These are phyloP conservation scores for Megacollybia marginata DNA, from an alignment of 768 basidiomycete species.

Conservation along the genomic window DNA sequence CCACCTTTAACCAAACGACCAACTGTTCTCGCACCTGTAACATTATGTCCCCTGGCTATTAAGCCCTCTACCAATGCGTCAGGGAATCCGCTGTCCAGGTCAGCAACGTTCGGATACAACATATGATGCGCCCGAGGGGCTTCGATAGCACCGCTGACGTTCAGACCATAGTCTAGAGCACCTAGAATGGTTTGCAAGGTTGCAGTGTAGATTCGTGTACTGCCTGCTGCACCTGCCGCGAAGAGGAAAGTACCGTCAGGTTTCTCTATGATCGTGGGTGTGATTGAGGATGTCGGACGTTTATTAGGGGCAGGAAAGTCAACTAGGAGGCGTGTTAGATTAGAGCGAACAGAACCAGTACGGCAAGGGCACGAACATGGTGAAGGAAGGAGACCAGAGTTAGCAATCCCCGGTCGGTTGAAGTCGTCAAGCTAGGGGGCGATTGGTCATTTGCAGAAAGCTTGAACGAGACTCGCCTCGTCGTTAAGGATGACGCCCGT, in stretches of 20 bases:
- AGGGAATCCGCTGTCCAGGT: conserved; percentile 58
- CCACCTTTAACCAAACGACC: neutral
- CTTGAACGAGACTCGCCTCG: conserved; percentile 30
- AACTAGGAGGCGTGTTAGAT: conserved; percentile 22
- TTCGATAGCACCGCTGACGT: conserved; percentile 77
- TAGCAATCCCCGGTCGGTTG: conserved; percentile 75
- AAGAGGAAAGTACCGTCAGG: conserved; percentile 45
- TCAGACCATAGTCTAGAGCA: conserved; percentile 50
- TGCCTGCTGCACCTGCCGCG: conserved; percentile 61
- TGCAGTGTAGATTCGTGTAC: conserved; percentile 53
- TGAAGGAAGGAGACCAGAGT: conserved; percentile 76
- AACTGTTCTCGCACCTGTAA: conserved; percentile 40
- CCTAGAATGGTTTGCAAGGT: conserved; percentile 54
- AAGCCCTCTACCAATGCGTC: conserved; percentile 49
- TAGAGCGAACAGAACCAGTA: neutral
- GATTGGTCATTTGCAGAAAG: neutral
- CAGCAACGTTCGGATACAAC: conserved; percentile 58
- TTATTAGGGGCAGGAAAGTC: conserved; percentile 65
- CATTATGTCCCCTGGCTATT: conserved; percentile 56
- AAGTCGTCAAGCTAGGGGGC: conserved; percentile 79
- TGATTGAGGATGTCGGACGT: conserved; percentile 62
- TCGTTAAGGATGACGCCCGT: conserved; percentile 70
- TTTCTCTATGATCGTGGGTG: conserved; percentile 53
- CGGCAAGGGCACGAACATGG: conserved; percentile 49
- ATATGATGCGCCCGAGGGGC: conserved; percentile 81